phyloP scores from a whole-genome alignment of 2,329 filamentous ascomycete genomes.

The Colletotrichum sansevieriae region DNA sequence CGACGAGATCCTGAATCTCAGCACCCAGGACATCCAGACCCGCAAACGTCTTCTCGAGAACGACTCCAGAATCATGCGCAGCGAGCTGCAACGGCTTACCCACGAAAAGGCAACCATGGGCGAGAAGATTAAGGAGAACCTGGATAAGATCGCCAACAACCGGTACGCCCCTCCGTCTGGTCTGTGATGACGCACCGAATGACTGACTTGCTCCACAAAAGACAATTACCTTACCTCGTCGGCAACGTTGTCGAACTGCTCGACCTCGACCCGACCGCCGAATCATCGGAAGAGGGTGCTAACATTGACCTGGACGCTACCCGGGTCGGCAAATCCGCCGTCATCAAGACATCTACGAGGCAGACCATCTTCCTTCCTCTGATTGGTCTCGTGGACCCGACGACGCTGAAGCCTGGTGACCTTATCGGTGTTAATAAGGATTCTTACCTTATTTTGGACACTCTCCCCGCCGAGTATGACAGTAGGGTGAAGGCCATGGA shows the following conservation, averaged over 20 bases:
- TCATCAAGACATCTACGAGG: conserved; percentile 98
- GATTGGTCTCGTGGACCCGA: conserved; percentile 95
- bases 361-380: conserved; percentile 99
- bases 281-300: conserved; percentile 96
- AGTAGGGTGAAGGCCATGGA: conserved; percentile 99
- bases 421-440: conserved; percentile 99
- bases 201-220: conserved; percentile 54
- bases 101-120: conserved; percentile 97
- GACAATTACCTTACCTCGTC: conserved; percentile 97
- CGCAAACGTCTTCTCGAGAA: conserved; percentile 94
- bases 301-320: conserved; percentile 99
- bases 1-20: conserved; percentile 91
- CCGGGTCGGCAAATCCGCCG: conserved; percentile 95
- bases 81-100: conserved; percentile 91
- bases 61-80: conserved; percentile 98
- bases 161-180: conserved; percentile 67
- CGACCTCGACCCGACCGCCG: conserved; percentile 94
- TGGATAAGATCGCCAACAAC: conserved; percentile 99
- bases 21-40: conserved; percentile 94
- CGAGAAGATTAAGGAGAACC: conserved; percentile 99
- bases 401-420: conserved; percentile 94
- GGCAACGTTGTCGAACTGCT: conserved; percentile 98
- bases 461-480: conserved; percentile 96
- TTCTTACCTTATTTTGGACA: conserved; percentile 96
- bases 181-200: conserved; percentile 15